A percentile compares a stretch with the other conserved stretches of the same genome.
These are phyloP conservation scores for Penicillium concentricum DNA, from an alignment of 2,329 filamentous ascomycete species.

Conservation along the genomic window DNA sequence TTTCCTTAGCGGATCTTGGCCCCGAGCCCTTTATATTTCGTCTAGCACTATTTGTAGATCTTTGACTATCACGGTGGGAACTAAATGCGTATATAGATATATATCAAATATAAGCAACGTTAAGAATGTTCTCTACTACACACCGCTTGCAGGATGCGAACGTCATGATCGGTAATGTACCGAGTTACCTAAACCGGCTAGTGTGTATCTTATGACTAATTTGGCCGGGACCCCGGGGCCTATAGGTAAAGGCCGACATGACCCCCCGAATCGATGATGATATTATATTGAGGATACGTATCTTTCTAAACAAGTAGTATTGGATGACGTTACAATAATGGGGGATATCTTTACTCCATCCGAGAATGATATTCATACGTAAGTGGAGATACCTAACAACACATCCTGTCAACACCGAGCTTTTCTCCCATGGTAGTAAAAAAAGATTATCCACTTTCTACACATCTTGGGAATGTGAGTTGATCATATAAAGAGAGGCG, in stretches of 20 bases:
- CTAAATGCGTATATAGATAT: background rate
- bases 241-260: background rate
- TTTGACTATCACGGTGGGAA: background rate
- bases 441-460: background rate
- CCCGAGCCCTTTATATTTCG: background rate
- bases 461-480: background rate
- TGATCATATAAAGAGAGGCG: background rate
- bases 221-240: background rate
- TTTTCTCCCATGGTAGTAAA: conserved; percentile 1
- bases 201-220: conserved; percentile 15
- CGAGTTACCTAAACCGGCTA: conserved; percentile 16
- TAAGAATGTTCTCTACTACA: conserved; percentile 3
- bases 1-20: background rate
- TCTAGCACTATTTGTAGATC: background rate
- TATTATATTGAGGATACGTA: background rate
- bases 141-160: conserved; percentile 23
- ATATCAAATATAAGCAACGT: background rate
- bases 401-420: background rate
- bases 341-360: too few relatives aligned
- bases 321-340: background rate
- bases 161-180: conserved; percentile 20
- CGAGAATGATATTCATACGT: background rate
- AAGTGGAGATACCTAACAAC: conserved; percentile 10
- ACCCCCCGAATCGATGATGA: conserved; percentile 5
- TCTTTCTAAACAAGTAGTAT: background rate